Conservation (phyloP, 208 protist genomes). For the Leishmania aethiopica region DNA sequence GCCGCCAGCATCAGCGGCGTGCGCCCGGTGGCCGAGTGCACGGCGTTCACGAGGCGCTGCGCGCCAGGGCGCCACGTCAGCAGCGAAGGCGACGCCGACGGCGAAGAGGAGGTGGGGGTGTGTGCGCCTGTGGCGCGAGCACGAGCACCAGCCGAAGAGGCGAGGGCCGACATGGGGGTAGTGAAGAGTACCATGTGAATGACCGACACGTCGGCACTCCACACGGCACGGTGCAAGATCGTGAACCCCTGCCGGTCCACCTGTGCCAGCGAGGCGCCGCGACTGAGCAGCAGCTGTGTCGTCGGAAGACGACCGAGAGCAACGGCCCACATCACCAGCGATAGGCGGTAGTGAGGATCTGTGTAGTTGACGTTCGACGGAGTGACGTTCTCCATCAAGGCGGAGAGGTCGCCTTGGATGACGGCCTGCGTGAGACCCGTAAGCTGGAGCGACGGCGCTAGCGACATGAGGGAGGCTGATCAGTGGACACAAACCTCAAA, state of each 20-base stretch:
- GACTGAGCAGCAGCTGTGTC: conserved; percentile 51
- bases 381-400: conserved; percentile 48
- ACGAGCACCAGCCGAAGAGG: background rate
- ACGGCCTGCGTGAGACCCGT: conserved; percentile 43
- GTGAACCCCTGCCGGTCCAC: conserved; percentile 72
- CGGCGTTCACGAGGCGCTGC: conserved; percentile 64
- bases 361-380: conserved; percentile 79
- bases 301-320: conserved; percentile 50
- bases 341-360: conserved; percentile 62
- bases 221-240: conserved; percentile 79
- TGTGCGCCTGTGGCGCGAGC: background rate
- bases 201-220: conserved; percentile 62
- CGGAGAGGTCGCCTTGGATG: conserved; percentile 48
- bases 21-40: conserved; percentile 59
- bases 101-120: background rate
- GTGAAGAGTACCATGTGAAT: conserved; percentile 63
- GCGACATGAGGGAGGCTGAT: background rate
- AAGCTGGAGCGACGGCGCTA: conserved; percentile 19
- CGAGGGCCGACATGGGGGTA: conserved; percentile 22
- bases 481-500: no score
- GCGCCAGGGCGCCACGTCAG: conserved; percentile 55
- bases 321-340: conserved; percentile 77
- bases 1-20: conserved; percentile 86
- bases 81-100: background rate
- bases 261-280: conserved; percentile 58